Conservation (phyloP, 306 rosid species). For the Arachis hypogaea region DNA sequence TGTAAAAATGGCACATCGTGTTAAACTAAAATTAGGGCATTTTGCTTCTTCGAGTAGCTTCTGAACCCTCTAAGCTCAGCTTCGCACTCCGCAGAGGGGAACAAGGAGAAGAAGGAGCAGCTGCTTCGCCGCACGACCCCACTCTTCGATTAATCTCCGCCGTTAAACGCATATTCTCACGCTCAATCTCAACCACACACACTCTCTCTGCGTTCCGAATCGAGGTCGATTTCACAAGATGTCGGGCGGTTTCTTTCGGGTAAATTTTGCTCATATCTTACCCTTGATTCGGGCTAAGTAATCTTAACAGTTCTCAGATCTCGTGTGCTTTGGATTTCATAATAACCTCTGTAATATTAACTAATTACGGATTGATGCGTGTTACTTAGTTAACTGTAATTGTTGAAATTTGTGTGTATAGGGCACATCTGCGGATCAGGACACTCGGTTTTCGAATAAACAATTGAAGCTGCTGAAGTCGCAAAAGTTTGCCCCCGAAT, state of each 20-base stretch:
- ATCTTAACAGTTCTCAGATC: conserved; percentile 35
- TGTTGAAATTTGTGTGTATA: conserved; percentile 38
- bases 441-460: conserved; percentile 96
- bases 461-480: conserved; percentile 94
- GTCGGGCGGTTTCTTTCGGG: conserved; percentile 99
- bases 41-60: conserved; percentile 24
- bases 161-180: background rate
- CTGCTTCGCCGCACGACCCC: background rate
- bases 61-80: conserved; percentile 29
- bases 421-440: conserved; percentile 99
- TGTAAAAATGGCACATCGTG: background rate
- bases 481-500: conserved; percentile 93
- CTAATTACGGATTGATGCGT: background rate
- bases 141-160: background rate
- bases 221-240: conserved; percentile 57
- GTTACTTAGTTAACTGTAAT: conserved; percentile 11
- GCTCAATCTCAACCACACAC: conserved; percentile 39
- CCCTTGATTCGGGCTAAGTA: conserved; percentile 26
- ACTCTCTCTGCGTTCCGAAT: conserved; percentile 37
- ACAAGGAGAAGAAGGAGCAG: background rate
- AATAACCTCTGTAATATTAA: background rate
- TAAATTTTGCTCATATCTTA: conserved; percentile 37
- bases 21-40: conserved; percentile 41
- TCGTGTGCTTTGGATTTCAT: background rate
- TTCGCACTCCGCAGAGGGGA: background rate